Conservation (phyloP, 2,329 filamentous ascomycete genomes). For the Microsporum canis region DNA sequence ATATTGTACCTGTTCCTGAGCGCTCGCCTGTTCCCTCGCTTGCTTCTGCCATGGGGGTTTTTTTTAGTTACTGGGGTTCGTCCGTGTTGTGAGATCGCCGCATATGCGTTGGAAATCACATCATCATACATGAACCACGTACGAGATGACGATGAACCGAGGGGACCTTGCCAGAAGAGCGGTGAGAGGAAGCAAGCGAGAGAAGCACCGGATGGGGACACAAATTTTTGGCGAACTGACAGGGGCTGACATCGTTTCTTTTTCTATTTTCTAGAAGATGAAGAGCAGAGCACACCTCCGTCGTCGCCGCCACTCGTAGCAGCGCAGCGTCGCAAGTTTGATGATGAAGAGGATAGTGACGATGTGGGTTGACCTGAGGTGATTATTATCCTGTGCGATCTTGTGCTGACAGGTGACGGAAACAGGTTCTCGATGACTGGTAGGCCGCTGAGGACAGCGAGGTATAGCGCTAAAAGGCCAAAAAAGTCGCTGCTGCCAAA, state of each 20-base stretch:
- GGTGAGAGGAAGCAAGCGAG: neutral
- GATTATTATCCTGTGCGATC: slow-evolving; percentile 2
- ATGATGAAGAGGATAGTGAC: slow-evolving; percentile 77
- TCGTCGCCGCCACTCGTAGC: slow-evolving; percentile 38
- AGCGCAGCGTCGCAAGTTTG: slow-evolving; percentile 59
- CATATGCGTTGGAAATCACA: slow-evolving; percentile 1
- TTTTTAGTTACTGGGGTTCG: neutral
- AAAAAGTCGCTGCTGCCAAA: slow-evolving; percentile 74
- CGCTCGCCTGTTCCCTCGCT: neutral
- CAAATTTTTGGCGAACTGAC: slow-evolving; percentile 1
- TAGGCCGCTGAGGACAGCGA: slow-evolving; percentile 95
- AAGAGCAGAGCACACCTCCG: slow-evolving; percentile 45
- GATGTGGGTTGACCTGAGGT: slow-evolving; percentile 48
- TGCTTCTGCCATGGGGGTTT: neutral
- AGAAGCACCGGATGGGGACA: neutral
- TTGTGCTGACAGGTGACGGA: neutral
- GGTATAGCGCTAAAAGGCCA: slow-evolving; percentile 87
- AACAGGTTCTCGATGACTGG: slow-evolving; percentile 86
- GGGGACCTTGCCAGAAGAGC: neutral
- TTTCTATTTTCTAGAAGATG: slow-evolving; percentile 23
- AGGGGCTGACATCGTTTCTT: slow-evolving; percentile 4
- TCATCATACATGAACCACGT: slow-evolving; percentile 1
- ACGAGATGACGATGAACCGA: neutral
- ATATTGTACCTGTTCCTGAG: neutral
- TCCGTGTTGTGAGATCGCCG: neutral